phyloP scores from a whole-genome alignment of 139 green algal species.

The Diplosphaera chodatii region DNA sequence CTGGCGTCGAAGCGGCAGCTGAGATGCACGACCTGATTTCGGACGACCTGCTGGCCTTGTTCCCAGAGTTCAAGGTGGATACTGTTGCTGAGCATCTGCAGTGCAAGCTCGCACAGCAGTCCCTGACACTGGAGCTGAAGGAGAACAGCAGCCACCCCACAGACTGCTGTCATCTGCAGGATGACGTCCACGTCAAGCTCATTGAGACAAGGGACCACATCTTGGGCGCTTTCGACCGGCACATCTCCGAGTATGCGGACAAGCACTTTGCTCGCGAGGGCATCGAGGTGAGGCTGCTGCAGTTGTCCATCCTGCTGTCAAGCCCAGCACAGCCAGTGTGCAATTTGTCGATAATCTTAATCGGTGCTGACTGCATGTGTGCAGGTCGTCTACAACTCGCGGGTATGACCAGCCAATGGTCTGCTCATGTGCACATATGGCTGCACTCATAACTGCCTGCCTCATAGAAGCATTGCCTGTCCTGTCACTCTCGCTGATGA shows the following conservation, averaged over 20 bases:
- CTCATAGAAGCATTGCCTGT: too few relatives aligned
- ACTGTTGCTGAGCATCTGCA: too few relatives aligned
- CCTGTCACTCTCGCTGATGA: too few relatives aligned
- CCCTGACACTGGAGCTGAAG: too few relatives aligned
- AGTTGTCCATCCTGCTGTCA: too few relatives aligned
- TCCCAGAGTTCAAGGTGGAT: slow-evolving; percentile 14
- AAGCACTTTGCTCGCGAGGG: slow-evolving; percentile 22
- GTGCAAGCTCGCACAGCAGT: too few relatives aligned
- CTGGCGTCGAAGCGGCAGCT: slow-evolving; percentile 52
- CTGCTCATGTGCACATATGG: too few relatives aligned
- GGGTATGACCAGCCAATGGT: neutral
- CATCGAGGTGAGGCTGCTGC: neutral
- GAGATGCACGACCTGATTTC: slow-evolving; percentile 44
- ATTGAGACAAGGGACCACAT: slow-evolving; percentile 42
- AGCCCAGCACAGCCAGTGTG: too few relatives aligned
- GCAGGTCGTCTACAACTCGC: neutral
- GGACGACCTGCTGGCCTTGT: slow-evolving; percentile 17
- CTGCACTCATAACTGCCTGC: too few relatives aligned
- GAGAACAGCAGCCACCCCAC: neutral
- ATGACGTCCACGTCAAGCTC: slow-evolving; percentile 10
- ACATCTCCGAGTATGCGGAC: slow-evolving; percentile 31
- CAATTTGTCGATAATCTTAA: too few relatives aligned
- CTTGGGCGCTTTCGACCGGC: slow-evolving; percentile 31
- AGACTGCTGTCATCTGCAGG: neutral
- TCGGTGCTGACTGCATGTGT: too few relatives aligned